Evolutionary conservation across 345 rosid species (phyloP).

Genomic region (Gossypium turneri): DNA sequence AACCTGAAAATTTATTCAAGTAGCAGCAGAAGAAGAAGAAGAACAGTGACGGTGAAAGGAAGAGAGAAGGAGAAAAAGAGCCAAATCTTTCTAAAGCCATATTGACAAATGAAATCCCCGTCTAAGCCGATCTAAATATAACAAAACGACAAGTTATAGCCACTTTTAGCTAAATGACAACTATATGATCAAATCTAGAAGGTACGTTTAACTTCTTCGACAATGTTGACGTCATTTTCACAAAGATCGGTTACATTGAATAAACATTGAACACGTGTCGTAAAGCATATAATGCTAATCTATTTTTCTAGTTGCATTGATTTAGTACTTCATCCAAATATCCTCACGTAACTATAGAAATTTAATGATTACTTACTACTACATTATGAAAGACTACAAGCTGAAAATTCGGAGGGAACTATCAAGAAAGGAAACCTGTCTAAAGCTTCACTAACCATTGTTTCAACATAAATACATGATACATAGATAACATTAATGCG

Average conservation of each 20-base stretch:
- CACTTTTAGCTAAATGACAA: conserved; percentile 3
- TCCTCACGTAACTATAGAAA: background rate
- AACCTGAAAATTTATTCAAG: too few species aligned
- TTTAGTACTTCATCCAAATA: background rate
- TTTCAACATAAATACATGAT: background rate
- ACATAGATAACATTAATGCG: background rate
- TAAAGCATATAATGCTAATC: background rate
- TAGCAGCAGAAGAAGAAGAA: too few species aligned
- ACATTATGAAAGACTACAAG: background rate
- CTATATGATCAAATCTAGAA: background rate
- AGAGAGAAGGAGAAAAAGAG: background rate
- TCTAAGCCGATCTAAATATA: background rate
- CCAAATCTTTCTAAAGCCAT: conserved; percentile 5
- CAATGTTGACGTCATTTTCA: background rate
- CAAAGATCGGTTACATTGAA: background rate
- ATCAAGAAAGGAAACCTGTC: conserved; percentile 4
- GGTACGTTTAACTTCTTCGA: background rate
- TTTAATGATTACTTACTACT: background rate
- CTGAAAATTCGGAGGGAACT: conserved; percentile 1
- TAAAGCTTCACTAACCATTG: background rate
- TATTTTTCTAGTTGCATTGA: background rate
- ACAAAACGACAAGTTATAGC: background rate
- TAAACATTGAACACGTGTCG: background rate
- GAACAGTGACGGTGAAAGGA: too few species aligned
- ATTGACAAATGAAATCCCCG: background rate